Conservation (phyloP, 257 asterid species). For the Leptodermis oblonga region DNA sequence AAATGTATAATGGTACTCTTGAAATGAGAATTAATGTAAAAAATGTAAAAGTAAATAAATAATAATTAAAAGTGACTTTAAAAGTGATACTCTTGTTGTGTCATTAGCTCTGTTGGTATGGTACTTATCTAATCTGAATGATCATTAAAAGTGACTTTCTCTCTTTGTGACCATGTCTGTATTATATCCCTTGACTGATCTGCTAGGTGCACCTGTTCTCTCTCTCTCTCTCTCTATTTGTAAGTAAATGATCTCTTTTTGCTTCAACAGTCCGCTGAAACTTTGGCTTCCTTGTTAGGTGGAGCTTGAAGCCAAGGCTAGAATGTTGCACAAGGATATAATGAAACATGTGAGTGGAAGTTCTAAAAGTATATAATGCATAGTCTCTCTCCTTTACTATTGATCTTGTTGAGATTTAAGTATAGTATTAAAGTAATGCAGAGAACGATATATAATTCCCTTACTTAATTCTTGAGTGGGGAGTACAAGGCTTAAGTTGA, state of each 20-base stretch:
- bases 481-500: too few relatives aligned
- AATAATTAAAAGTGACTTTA: too few relatives aligned
- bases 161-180: neutral
- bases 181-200: neutral
- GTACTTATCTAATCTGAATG: neutral
- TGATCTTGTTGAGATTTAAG: neutral
- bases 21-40: too few relatives aligned
- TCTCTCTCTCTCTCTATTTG: conserved; percentile 2
- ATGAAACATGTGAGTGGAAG: conserved; percentile 54
- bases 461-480: too few relatives aligned
- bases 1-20: too few relatives aligned
- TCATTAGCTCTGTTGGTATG: neutral
- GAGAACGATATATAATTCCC: too few relatives aligned
- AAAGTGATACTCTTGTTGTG: too few relatives aligned
- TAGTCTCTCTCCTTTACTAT: neutral
- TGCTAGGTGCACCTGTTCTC: neutral
- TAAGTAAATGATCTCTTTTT: neutral
- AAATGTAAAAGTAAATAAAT: too few relatives aligned
- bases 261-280: conserved; percentile 3
- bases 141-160: neutral
- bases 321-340: conserved; percentile 67
- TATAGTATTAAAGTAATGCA: neutral
- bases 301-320: conserved; percentile 71
- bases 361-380: conserved; percentile 1
- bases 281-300: conserved; percentile 43